Percentiles rank a stretch among this genome's conserved stretches.
Evolutionary conservation across 352 stramenopile genomes (phyloP).

Genomic region (Globisporangium lucens): DNA sequence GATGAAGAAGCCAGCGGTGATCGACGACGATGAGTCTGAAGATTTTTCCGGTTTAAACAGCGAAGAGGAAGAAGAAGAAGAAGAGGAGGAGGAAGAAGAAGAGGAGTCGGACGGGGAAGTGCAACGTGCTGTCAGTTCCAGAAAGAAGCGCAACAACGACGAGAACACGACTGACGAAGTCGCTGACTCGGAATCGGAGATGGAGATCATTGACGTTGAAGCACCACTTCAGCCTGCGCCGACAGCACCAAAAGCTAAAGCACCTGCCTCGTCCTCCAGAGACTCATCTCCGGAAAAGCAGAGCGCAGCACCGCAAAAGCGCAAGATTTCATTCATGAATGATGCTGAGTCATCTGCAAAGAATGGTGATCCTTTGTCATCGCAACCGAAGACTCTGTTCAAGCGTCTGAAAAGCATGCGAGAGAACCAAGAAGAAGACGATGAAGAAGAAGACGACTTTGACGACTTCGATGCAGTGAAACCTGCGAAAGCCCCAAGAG

Average conservation of each 20-base stretch:
- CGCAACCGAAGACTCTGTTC: conserved; percentile 19
- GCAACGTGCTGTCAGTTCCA: background rate
- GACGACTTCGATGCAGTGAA: conserved; percentile 1
- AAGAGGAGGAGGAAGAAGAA: conserved; percentile 22
- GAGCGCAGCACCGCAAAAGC: conserved; percentile 5
- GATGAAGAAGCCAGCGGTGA: conserved; percentile 35
- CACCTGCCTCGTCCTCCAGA: background rate
- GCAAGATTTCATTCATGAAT: conserved; percentile 16
- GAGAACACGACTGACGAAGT: conserved; percentile 23
- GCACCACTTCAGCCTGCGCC: background rate
- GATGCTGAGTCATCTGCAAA: background rate
- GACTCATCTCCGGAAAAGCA: background rate
- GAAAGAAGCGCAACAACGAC: conserved; percentile 27
- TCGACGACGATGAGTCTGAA: conserved; percentile 53
- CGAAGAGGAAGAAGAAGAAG: conserved; percentile 28
- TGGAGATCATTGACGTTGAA: conserved; percentile 15
- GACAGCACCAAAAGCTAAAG: background rate
- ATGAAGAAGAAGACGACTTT: conserved; percentile 23
- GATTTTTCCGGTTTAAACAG: conserved; percentile 29
- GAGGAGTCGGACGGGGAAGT: conserved; percentile 7
- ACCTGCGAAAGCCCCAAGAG: background rate
- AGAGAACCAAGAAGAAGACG: conserved; percentile 20
- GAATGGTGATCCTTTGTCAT: background rate
- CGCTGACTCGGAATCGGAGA: conserved; percentile 12
- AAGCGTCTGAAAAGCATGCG: conserved; percentile 28